These are phyloP conservation scores for Globisporangium viniferum DNA, from an alignment of 352 stramenopile species.

Conservation along the genomic window DNA sequence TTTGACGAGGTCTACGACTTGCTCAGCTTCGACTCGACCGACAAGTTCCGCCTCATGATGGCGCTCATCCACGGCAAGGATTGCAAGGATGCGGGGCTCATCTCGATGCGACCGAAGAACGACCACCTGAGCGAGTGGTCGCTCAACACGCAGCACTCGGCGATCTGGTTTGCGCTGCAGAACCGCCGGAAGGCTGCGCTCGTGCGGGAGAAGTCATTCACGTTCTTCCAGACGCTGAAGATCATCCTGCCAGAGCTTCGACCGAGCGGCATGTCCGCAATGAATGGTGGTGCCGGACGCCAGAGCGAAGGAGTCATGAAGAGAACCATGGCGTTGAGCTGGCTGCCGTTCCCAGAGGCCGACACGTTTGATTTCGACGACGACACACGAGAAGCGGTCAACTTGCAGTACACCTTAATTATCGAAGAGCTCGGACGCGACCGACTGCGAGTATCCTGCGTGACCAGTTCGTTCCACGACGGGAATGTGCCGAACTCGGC, in stretches of 20 bases:
- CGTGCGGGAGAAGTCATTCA: conserved; percentile 48
- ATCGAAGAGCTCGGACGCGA: conserved; percentile 52
- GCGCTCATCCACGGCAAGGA: conserved; percentile 52
- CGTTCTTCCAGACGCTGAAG: conserved; percentile 66
- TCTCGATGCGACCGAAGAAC: conserved; percentile 35
- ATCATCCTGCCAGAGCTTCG: conserved; percentile 43
- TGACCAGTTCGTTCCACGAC: conserved; percentile 57
- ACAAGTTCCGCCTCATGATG: conserved; percentile 60
- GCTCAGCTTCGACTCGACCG: conserved; percentile 51
- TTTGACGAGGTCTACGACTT: conserved; percentile 63
- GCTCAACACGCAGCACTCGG: conserved; percentile 46
- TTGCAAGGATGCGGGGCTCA: conserved; percentile 51
- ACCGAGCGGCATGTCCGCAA: conserved; percentile 10
- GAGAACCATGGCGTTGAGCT: conserved; percentile 53
- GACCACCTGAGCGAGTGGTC: conserved; percentile 34
- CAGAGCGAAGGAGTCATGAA: conserved; percentile 52
- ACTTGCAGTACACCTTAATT: conserved; percentile 64
- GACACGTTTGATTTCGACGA: conserved; percentile 13
- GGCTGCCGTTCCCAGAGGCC: conserved; percentile 42
- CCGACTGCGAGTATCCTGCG: conserved; percentile 48
- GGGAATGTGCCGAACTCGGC: conserved; percentile 26
- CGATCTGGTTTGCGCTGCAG: conserved; percentile 60
- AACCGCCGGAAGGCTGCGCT: conserved; percentile 47
- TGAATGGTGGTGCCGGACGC: conserved; percentile 5
- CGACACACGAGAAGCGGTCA: conserved; percentile 27